A percentile compares a stretch with the other conserved stretches of the same genome.
Evolutionary conservation across 306 rosid genomes (phyloP).

Genomic region (Comarum palustre): DNA sequence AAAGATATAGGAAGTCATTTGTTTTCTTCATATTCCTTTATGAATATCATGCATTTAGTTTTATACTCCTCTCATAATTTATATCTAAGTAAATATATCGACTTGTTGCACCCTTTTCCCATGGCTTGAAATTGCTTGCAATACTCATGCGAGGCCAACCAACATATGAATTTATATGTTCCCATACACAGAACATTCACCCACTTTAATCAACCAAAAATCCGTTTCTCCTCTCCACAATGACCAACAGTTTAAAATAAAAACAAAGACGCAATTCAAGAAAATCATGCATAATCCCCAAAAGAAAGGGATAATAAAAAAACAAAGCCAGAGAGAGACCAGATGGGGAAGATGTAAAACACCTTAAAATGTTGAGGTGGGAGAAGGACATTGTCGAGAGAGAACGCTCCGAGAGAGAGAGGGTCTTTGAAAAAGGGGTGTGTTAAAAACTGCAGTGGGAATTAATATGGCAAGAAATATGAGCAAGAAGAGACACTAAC

Average conservation of each 20-base stretch:
- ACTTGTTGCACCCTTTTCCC: not conserved
- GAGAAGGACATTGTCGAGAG: constrained; percentile 18
- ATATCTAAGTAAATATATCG: too few relatives aligned
- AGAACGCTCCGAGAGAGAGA: not conserved
- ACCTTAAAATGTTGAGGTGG: constrained; percentile 6
- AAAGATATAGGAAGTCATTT: too few relatives aligned
- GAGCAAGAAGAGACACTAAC: not conserved
- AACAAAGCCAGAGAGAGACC: constrained; percentile 16
- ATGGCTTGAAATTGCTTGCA: not conserved
- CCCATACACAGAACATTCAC: not conserved
- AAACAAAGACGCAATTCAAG: constrained; percentile 12
- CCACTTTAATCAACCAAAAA: not conserved
- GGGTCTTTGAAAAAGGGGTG: not conserved
- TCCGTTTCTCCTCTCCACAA: not conserved
- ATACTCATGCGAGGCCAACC: not conserved
- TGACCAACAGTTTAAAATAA: not conserved
- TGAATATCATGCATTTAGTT: too few relatives aligned
- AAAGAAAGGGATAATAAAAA: not conserved
- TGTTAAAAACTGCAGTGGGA: not conserved
- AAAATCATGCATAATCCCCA: constrained; percentile 2
- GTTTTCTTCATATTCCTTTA: too few relatives aligned
- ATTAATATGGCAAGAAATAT: not conserved
- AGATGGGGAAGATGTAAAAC: constrained; percentile 16
- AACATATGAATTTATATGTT: not conserved
- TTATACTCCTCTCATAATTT: too few relatives aligned